Evolutionary conservation across 176 grass and related monocot species (phyloP).

Genomic region (Bonia amplexicaulis): DNA sequence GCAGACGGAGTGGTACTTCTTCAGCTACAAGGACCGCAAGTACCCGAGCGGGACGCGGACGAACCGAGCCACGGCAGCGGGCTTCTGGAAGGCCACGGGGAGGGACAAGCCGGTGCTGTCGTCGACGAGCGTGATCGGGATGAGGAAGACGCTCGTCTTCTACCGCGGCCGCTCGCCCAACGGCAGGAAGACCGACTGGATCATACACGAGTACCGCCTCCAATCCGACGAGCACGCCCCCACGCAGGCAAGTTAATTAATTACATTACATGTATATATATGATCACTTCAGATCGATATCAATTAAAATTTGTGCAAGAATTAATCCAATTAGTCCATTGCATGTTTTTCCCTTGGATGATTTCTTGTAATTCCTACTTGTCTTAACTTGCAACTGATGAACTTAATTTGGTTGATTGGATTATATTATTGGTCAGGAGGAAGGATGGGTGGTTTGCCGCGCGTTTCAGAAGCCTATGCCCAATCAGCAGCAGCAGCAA

Average conservation of each 20-base stretch:
- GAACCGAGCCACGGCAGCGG: slow-evolving; percentile 77
- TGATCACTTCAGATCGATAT: neutral
- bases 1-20: slow-evolving; percentile 89
- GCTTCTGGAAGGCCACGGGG: slow-evolving; percentile 97
- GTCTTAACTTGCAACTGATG: neutral
- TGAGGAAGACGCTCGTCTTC: slow-evolving; percentile 99
- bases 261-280: too few species aligned
- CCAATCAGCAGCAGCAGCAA: slow-evolving; percentile 56
- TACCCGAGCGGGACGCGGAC: slow-evolving; percentile 93
- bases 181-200: slow-evolving; percentile 84
- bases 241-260: slow-evolving; percentile 32
- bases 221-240: slow-evolving; percentile 72
- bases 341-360: too few species aligned
- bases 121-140: slow-evolving; percentile 58
- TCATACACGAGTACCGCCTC: slow-evolving; percentile 92
- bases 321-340: neutral
- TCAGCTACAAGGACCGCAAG: slow-evolving; percentile 96
- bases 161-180: slow-evolving; percentile 90
- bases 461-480: slow-evolving; percentile 71
- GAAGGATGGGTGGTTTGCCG: slow-evolving; percentile 99
- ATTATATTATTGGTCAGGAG: slow-evolving; percentile 35
- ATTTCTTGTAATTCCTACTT: too few species aligned
- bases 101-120: slow-evolving; percentile 84
- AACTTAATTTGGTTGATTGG: neutral
- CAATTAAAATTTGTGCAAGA: neutral